Percentiles rank a stretch among this genome's conserved stretches.
Evolutionary conservation across 345 rosid species (phyloP).

Genomic region (Luvunga scandens): DNA sequence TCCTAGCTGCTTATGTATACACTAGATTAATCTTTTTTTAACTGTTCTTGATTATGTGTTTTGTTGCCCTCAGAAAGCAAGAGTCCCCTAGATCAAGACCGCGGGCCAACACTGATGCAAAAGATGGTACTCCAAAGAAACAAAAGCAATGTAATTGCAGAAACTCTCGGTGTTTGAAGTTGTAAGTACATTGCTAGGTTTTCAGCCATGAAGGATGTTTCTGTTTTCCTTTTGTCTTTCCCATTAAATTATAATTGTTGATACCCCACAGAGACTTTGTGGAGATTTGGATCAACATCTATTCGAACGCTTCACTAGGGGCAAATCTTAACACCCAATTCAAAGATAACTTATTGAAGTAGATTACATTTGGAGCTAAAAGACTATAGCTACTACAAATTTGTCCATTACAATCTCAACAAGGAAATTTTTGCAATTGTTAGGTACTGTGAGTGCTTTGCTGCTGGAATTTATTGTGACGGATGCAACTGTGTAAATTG

Average conservation of each 20-base stretch:
- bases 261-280: background rate
- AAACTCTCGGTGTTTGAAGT: slow-evolving; percentile 69
- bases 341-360: background rate
- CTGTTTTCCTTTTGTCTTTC: background rate
- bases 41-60: background rate
- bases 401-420: background rate
- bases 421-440: slow-evolving; percentile 5
- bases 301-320: background rate
- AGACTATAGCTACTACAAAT: background rate
- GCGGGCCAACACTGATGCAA: slow-evolving; percentile 31
- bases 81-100: slow-evolving; percentile 41
- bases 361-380: background rate
- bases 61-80: slow-evolving; percentile 38
- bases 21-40: background rate
- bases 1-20: background rate
- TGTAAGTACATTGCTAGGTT: slow-evolving; percentile 43
- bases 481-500: slow-evolving; percentile 85
- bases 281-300: background rate
- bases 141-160: slow-evolving; percentile 75
- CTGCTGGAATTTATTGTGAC: slow-evolving; percentile 64
- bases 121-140: slow-evolving; percentile 62
- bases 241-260: background rate
- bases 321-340: background rate
- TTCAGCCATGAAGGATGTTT: background rate
- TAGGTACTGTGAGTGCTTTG: slow-evolving; percentile 94